Percentiles rank a stretch among this genome's conserved stretches.
phyloP scores from a whole-genome alignment of 495 filamentous ascomycete species.

The Penicillium bialowiezense region DNA sequence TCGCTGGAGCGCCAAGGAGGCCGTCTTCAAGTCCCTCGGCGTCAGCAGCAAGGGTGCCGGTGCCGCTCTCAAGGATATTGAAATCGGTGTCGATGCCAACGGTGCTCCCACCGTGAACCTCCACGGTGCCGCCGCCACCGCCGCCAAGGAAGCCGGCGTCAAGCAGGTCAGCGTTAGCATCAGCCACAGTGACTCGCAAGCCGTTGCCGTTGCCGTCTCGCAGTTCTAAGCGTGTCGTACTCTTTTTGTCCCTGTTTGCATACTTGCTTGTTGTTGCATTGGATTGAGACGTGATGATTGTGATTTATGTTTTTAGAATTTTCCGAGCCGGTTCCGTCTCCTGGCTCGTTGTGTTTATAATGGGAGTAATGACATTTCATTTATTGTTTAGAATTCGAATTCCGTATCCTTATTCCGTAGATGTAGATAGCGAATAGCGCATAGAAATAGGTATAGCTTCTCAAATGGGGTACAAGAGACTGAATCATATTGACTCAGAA shows the following conservation, averaged over 20 bases:
- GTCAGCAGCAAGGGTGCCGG: slow-evolving; percentile 85
- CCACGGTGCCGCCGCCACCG: slow-evolving; percentile 75
- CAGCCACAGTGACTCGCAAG: slow-evolving; percentile 87
- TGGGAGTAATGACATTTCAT: slow-evolving; percentile 30
- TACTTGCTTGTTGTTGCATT: slow-evolving; percentile 8
- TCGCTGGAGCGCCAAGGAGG: slow-evolving; percentile 96
- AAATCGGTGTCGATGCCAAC: slow-evolving; percentile 75
- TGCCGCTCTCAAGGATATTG: slow-evolving; percentile 89
- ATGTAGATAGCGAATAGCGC: too few relatives aligned
- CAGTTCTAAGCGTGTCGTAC: slow-evolving; percentile 50
- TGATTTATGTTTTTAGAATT: slow-evolving; percentile 29
- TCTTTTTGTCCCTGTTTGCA: slow-evolving; percentile 5
- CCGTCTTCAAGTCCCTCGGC: slow-evolving; percentile 95
- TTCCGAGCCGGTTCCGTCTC: slow-evolving; percentile 27
- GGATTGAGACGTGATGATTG: slow-evolving; percentile 31
- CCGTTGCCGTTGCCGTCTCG: slow-evolving; percentile 89
- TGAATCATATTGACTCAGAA: not conserved
- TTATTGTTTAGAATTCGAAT: not conserved
- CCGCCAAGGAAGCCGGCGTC: slow-evolving; percentile 78
- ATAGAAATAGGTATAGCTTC: too few relatives aligned
- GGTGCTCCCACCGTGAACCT: slow-evolving; percentile 81
- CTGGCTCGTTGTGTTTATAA: slow-evolving; percentile 32
- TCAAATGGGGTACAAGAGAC: not conserved
- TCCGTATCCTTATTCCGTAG: too few relatives aligned
- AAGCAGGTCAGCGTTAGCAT: slow-evolving; percentile 89